Percentiles rank a stretch among this genome's conserved stretches.
Evolutionary conservation across 169 alveolate species (phyloP).

Genomic region (Plasmodium malariae): DNA sequence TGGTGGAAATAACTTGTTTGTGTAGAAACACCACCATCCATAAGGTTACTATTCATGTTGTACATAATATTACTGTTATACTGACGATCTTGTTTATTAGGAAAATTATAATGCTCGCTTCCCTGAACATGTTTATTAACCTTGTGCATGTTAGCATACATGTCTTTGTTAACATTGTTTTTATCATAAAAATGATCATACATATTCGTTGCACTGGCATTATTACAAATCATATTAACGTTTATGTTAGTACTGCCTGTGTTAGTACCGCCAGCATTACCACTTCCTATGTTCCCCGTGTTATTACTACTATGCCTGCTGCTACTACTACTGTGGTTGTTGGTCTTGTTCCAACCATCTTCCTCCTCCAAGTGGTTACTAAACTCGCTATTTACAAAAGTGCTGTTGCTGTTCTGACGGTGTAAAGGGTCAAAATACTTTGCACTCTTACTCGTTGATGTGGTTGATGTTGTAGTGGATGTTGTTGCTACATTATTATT

Average conservation of each 20-base stretch:
- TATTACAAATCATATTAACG: too few relatives aligned
- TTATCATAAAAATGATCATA: too few relatives aligned
- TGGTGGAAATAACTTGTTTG: too few relatives aligned
- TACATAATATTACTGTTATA: conserved; percentile 5
- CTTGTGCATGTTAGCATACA: too few relatives aligned
- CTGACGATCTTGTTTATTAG: background rate
- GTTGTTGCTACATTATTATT: background rate
- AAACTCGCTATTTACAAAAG: background rate
- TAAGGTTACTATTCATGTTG: background rate
- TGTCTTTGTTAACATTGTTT: too few relatives aligned
- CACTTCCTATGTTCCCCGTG: too few relatives aligned
- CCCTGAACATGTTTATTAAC: too few relatives aligned
- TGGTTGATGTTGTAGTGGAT: conserved; percentile 2
- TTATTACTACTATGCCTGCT: background rate
- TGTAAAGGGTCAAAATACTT: background rate
- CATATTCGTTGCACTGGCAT: too few relatives aligned
- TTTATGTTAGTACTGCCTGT: too few relatives aligned
- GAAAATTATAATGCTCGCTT: background rate
- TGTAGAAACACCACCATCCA: too few relatives aligned
- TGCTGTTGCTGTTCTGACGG: background rate
- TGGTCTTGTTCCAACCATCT: background rate
- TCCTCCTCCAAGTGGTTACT: background rate
- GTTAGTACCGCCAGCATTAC: too few relatives aligned
- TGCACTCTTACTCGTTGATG: conserved; percentile 11
- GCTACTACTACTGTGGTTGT: background rate